These are phyloP conservation scores for Lantana camara DNA, from an alignment of 257 asterid species.

Conservation along the genomic window DNA sequence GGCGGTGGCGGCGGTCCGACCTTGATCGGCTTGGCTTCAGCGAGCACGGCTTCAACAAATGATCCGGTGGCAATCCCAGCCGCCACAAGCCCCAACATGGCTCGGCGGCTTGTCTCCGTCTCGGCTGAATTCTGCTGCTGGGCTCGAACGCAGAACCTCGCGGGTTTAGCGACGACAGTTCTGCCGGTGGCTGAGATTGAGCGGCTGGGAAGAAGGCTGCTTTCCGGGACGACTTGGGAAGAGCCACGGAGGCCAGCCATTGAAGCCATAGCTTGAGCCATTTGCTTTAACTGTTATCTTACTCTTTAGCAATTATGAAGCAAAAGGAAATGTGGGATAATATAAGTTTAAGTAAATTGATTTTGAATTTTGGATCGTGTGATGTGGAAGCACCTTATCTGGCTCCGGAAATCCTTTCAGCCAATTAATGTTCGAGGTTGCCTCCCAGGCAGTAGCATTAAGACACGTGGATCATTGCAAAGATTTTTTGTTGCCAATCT, in stretches of 20 bases:
- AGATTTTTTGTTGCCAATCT: neutral
- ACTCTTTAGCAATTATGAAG: neutral
- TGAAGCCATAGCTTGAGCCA: slow-evolving; percentile 85
- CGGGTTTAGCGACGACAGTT: slow-evolving; percentile 40
- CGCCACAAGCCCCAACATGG: slow-evolving; percentile 76
- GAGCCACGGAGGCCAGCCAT: slow-evolving; percentile 79
- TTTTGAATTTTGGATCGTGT: slow-evolving; percentile 26
- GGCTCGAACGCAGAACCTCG: slow-evolving; percentile 64
- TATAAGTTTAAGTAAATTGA: neutral
- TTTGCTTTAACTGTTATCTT: neutral
- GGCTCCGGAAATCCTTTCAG: slow-evolving; percentile 25
- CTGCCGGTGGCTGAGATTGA: slow-evolving; percentile 43
- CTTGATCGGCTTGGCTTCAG: slow-evolving; percentile 82
- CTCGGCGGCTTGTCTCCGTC: slow-evolving; percentile 78
- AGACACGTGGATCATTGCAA: slow-evolving; percentile 9
- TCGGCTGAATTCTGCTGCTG: slow-evolving; percentile 59
- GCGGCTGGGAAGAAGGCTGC: slow-evolving; percentile 72
- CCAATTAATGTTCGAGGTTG: slow-evolving; percentile 16
- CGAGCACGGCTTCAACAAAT: slow-evolving; percentile 74
- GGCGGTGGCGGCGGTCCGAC: slow-evolving; percentile 87
- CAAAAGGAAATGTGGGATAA: neutral
- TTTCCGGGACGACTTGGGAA: slow-evolving; percentile 78
- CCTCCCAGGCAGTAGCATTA: neutral
- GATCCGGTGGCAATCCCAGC: slow-evolving; percentile 76
- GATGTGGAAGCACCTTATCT: slow-evolving; percentile 28